Evolutionary conservation across 1,139 yeast species (phyloP).

Genomic region (Sugiyamaella sp.): DNA sequence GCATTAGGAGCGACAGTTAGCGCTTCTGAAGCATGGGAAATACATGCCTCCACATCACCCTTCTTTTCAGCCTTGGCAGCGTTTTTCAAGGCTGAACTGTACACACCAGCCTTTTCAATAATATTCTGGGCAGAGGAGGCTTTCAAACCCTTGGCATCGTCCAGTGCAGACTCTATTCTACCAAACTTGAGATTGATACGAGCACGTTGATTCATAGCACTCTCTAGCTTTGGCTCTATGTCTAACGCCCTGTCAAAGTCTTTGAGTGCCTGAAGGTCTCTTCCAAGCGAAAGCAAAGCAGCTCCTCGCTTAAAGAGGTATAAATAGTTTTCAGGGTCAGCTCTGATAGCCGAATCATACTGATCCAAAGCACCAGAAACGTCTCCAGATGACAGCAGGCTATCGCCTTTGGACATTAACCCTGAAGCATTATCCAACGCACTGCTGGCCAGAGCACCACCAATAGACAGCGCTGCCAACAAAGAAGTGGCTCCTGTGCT

Average conservation of each 20-base stretch:
- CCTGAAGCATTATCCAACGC: slow-evolving; percentile 6
- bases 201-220: slow-evolving; percentile 44
- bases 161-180: slow-evolving; percentile 36
- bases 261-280: slow-evolving; percentile 42
- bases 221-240: slow-evolving; percentile 41
- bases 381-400: slow-evolving; percentile 34
- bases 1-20: slow-evolving; percentile 39
- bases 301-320: slow-evolving; percentile 46
- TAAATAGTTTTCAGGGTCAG: slow-evolving; percentile 41
- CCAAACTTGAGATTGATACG: slow-evolving; percentile 42
- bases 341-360: slow-evolving; percentile 44
- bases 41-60: slow-evolving; percentile 38
- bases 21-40: slow-evolving; percentile 36
- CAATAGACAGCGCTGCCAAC: neutral
- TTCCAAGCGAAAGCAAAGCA: slow-evolving; percentile 43
- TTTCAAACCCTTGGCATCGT: slow-evolving; percentile 35
- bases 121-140: slow-evolving; percentile 28
- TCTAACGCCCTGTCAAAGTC: slow-evolving; percentile 43
- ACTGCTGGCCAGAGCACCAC: neutral
- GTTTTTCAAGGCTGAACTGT: slow-evolving; percentile 14
- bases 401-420: slow-evolving; percentile 29
- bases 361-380: slow-evolving; percentile 57
- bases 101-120: slow-evolving; percentile 16
- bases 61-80: slow-evolving; percentile 28
- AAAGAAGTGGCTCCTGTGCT: slow-evolving; percentile 11